These are phyloP conservation scores for Fomitopsis schrenkii DNA, from an alignment of 1,284 basidiomycete species.

Conservation along the genomic window DNA sequence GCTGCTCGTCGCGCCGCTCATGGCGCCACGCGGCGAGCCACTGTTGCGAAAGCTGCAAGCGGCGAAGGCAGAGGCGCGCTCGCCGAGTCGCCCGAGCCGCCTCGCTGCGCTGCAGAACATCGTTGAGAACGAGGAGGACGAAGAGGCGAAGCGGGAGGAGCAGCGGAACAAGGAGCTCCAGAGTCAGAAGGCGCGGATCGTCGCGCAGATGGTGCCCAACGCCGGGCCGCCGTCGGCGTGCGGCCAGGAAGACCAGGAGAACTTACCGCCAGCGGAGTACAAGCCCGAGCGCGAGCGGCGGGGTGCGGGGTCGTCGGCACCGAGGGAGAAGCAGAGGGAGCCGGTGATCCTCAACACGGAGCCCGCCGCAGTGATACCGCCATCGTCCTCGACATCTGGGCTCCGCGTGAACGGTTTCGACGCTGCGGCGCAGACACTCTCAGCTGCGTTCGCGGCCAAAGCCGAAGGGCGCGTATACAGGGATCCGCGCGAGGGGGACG, in stretches of 20 bases:
- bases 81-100: constrained; percentile 28
- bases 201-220: constrained; percentile 84
- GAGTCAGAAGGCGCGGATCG: constrained; percentile 84
- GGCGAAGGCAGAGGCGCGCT: constrained; percentile 35
- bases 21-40: constrained; percentile 43
- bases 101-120: constrained; percentile 41
- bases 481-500: constrained; percentile 51
- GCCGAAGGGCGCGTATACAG: constrained; percentile 57
- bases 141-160: constrained; percentile 33
- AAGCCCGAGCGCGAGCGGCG: constrained; percentile 2
- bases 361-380: constrained; percentile 2
- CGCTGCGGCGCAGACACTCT: constrained; percentile 61
- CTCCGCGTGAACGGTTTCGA: constrained; percentile 55
- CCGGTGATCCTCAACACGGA: constrained; percentile 18
- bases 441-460: constrained; percentile 65
- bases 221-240: constrained; percentile 21
- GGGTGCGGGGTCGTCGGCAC: constrained; percentile 20
- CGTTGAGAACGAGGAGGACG: constrained; percentile 38
- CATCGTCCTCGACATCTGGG: constrained; percentile 1
- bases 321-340: constrained; percentile 16
- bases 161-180: constrained; percentile 70
- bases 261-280: constrained; percentile 30
- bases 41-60: constrained; percentile 53
- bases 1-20: constrained; percentile 63
- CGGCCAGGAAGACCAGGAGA: constrained; percentile 40